These are phyloP conservation scores for Colletotrichum filicis DNA, from an alignment of 2,329 filamentous ascomycete genomes.

Conservation along the genomic window DNA sequence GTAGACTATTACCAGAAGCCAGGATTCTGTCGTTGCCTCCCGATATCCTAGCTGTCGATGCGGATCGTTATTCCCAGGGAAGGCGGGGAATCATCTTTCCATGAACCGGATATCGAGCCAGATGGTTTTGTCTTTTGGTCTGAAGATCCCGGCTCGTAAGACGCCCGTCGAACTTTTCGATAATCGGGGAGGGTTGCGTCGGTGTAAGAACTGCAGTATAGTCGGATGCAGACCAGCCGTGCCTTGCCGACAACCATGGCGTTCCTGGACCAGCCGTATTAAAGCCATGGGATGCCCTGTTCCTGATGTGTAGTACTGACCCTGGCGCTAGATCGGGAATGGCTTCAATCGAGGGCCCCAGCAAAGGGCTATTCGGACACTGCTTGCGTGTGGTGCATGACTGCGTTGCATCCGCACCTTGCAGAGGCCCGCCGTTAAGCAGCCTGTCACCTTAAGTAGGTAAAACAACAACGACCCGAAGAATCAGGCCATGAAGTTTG, in stretches of 20 bases:
- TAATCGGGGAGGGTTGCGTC: constrained; percentile 1
- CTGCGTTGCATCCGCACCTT: constrained; percentile 3
- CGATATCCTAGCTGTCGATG: neutral
- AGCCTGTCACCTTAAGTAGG: neutral
- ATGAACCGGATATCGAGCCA: constrained; percentile 14
- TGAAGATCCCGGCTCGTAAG: neutral
- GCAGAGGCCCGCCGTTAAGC: constrained; percentile 1
- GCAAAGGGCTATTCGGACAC: neutral
- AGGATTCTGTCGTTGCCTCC: neutral
- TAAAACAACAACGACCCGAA: neutral
- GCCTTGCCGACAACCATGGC: neutral
- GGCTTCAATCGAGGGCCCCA: too few species aligned
- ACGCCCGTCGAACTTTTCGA: neutral
- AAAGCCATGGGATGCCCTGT: neutral
- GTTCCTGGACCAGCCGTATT: too few species aligned
- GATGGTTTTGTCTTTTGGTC: neutral
- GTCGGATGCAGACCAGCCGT: neutral
- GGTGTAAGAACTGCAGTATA: neutral
- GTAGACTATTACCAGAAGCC: neutral
- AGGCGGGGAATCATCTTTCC: constrained; percentile 21
- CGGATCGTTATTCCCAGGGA: neutral
- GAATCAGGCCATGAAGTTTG: neutral
- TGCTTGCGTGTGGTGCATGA: constrained; percentile 7
- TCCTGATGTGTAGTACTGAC: neutral
- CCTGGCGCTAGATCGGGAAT: neutral